Conservation (phyloP, 2,329 filamentous ascomycete genomes). For the Fulvia fulva region DNA sequence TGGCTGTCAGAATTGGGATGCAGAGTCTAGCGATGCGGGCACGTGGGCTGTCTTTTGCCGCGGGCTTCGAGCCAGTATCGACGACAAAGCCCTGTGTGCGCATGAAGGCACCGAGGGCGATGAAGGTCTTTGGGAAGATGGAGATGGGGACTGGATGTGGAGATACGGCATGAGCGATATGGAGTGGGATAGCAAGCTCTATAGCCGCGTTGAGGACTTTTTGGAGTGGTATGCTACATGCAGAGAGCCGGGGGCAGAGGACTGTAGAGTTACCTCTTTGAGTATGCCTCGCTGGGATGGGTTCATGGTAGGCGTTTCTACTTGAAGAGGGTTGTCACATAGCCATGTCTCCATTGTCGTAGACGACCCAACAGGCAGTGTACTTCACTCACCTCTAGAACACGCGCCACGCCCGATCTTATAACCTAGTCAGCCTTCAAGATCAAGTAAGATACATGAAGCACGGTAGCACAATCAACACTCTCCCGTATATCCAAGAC, state of each 20-base stretch:
- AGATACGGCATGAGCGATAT: not conserved
- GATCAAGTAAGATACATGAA: too few species aligned
- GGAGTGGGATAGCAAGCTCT: conserved; percentile 3
- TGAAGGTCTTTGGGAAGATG: not conserved
- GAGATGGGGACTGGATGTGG: not conserved
- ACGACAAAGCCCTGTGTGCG: not conserved
- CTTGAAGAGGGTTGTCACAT: too few species aligned
- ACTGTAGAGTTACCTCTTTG: not conserved
- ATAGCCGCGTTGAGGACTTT: conserved; percentile 1
- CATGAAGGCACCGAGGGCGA: not conserved
- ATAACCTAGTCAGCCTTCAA: too few species aligned
- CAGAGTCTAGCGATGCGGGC: not conserved
- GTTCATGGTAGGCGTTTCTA: too few species aligned
- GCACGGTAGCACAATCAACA: too few species aligned
- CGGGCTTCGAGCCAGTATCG: not conserved
- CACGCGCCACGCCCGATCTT: too few species aligned
- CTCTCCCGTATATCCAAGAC: too few species aligned
- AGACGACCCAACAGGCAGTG: too few species aligned
- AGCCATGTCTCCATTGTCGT: too few species aligned
- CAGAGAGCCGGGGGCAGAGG: not conserved
- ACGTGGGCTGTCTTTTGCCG: not conserved
- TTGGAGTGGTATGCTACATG: not conserved
- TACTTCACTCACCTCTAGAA: too few species aligned
- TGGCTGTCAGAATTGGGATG: not conserved
- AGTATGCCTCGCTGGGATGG: too few species aligned